phyloP scores from a whole-genome alignment of 176 grass and related monocot species.

The Pontederia crassipes region DNA sequence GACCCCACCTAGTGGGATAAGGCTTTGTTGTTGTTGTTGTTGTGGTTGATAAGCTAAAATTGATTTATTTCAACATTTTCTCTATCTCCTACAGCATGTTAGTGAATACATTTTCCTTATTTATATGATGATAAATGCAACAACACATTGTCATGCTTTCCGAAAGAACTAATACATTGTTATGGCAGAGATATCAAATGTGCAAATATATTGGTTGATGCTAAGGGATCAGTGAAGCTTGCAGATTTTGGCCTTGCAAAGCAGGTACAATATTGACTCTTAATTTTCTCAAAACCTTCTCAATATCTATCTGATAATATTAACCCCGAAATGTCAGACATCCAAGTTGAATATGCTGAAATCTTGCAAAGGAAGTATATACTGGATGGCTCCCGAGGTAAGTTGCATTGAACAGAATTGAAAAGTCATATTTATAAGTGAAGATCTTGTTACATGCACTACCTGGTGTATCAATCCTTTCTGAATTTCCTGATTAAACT shows the following conservation, averaged over 20 bases:
- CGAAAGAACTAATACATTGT: background rate
- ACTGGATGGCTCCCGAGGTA: conserved; percentile 13
- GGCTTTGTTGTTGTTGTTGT: no score
- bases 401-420: background rate
- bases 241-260: conserved; percentile 97
- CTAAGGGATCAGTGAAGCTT: conserved; percentile 70
- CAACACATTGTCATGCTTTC: background rate
- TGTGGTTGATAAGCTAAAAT: no score
- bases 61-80: no score
- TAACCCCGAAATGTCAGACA: background rate
- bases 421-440: background rate
- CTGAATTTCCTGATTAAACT: no score
- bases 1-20: no score
- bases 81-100: no score
- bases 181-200: conserved; percentile 86
- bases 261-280: conserved; percentile 33
- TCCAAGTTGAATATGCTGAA: conserved; percentile 5
- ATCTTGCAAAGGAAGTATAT: conserved; percentile 13
- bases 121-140: no score
- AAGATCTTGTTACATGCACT: background rate
- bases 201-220: conserved; percentile 89
- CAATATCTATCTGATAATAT: background rate
- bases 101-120: no score
- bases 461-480: background rate
- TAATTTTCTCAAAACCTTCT: background rate